These are phyloP conservation scores for Waltiozyma sp. DNA, from an alignment of 1,139 yeast genomes.

Conservation along the genomic window DNA sequence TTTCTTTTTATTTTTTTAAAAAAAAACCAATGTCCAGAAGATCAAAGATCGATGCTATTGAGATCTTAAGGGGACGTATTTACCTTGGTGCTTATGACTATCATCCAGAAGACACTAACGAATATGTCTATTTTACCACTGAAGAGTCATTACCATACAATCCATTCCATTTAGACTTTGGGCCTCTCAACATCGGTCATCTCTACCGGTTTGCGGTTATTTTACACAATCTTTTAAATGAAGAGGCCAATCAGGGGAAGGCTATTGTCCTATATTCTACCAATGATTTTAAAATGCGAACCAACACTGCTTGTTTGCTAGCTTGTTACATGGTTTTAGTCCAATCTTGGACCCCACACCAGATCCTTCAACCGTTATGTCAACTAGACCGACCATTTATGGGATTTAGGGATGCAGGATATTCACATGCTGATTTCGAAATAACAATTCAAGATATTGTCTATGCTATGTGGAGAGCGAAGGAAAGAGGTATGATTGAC, in stretches of 20 bases:
- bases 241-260: slow-evolving; percentile 71
- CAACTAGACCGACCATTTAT: slow-evolving; percentile 91
- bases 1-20: neutral
- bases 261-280: slow-evolving; percentile 87
- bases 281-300: slow-evolving; percentile 68
- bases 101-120: slow-evolving; percentile 66
- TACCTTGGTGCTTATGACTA: slow-evolving; percentile 85
- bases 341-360: slow-evolving; percentile 97
- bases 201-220: slow-evolving; percentile 91
- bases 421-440: slow-evolving; percentile 88
- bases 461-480: slow-evolving; percentile 97
- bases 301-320: slow-evolving; percentile 89
- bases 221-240: slow-evolving; percentile 82
- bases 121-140: slow-evolving; percentile 77
- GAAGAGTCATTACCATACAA: slow-evolving; percentile 89
- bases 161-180: slow-evolving; percentile 89
- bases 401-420: slow-evolving; percentile 95
- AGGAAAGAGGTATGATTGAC: slow-evolving; percentile 81
- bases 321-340: slow-evolving; percentile 93
- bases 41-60: slow-evolving; percentile 25
- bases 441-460: slow-evolving; percentile 90
- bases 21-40: slow-evolving; percentile 21
- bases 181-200: slow-evolving; percentile 90
- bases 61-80: slow-evolving; percentile 50
- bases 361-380: slow-evolving; percentile 86